A percentile compares a stretch with the other conserved stretches of the same genome.
phyloP scores from a whole-genome alignment of 1,284 basidiomycete genomes.

The Tetrapyrgos nigripes region DNA sequence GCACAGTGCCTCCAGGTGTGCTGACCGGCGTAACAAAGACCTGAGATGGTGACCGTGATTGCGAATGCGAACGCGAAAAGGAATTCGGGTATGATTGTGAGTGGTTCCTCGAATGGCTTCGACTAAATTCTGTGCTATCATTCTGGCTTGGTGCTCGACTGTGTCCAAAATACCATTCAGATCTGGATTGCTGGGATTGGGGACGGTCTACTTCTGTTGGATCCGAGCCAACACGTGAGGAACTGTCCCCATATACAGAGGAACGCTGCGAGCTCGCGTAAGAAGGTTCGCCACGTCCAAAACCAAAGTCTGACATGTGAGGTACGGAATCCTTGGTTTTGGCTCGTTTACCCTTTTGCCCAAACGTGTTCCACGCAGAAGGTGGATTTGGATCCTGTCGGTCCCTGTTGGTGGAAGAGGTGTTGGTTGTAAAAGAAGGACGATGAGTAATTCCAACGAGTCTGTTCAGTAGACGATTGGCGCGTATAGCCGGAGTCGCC shows the following conservation, averaged over 20 bases:
- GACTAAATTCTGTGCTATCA: neutral
- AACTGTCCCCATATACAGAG: neutral
- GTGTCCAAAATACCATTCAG: neutral
- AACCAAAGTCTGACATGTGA: slow-evolving; percentile 13
- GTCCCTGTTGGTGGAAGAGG: neutral
- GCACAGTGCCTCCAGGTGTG: neutral
- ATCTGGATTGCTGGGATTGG: neutral
- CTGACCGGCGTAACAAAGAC: neutral
- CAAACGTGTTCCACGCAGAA: slow-evolving; percentile 15
- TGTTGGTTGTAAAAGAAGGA: neutral
- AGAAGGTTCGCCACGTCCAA: neutral
- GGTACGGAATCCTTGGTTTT: slow-evolving; percentile 6
- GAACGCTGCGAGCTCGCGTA: slow-evolving; percentile 8
- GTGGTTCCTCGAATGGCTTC: neutral
- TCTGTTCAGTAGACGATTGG: slow-evolving; percentile 10
- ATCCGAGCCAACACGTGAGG: neutral
- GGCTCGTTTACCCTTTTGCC: slow-evolving; percentile 3
- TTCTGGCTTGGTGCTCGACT: neutral
- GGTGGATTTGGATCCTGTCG: neutral
- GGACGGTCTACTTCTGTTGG: neutral
- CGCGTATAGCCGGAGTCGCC: slow-evolving; percentile 1
- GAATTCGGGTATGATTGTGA: slow-evolving; percentile 4
- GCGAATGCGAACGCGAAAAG: slow-evolving; percentile 1
- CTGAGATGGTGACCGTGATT: slow-evolving; percentile 2
- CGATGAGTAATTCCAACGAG: slow-evolving; percentile 3